These are phyloP conservation scores for Tritrichomonas foetus DNA, from an alignment of 208 protist genomes.

Conservation along the genomic window DNA sequence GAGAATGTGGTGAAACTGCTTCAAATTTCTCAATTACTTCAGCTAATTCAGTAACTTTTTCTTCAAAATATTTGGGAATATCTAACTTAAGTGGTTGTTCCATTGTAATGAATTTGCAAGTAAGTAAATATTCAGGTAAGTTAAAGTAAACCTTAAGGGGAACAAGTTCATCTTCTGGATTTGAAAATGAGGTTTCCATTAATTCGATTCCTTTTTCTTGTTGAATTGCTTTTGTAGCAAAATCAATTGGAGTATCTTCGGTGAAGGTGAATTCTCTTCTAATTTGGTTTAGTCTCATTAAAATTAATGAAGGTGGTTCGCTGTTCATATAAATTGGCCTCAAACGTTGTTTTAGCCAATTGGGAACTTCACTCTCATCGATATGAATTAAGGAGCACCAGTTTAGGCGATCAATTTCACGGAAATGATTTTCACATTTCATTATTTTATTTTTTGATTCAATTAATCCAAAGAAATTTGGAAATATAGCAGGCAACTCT, in stretches of 20 bases:
- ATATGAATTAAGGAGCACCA: background rate
- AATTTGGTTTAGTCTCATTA: background rate
- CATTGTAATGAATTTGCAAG: background rate
- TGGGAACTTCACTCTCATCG: background rate
- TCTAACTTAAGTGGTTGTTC: background rate
- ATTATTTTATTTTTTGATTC: background rate
- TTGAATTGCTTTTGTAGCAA: background rate
- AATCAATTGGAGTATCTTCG: background rate
- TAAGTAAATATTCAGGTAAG: background rate
- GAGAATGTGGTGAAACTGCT: background rate
- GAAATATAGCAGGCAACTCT: background rate
- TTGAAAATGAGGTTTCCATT: background rate
- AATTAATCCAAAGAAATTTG: background rate
- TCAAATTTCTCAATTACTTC: background rate
- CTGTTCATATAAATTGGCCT: background rate
- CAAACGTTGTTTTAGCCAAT: background rate
- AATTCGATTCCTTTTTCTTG: background rate
- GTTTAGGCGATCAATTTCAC: background rate
- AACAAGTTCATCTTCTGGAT: background rate
- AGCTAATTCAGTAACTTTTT: background rate
- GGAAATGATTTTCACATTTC: background rate
- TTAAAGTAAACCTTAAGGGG: background rate
- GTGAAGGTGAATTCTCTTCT: background rate
- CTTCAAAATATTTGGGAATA: background rate
- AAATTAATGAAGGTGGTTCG: background rate